phyloP scores from a whole-genome alignment of 2,329 filamentous ascomycete genomes.

The Colletotrichum sp. region DNA sequence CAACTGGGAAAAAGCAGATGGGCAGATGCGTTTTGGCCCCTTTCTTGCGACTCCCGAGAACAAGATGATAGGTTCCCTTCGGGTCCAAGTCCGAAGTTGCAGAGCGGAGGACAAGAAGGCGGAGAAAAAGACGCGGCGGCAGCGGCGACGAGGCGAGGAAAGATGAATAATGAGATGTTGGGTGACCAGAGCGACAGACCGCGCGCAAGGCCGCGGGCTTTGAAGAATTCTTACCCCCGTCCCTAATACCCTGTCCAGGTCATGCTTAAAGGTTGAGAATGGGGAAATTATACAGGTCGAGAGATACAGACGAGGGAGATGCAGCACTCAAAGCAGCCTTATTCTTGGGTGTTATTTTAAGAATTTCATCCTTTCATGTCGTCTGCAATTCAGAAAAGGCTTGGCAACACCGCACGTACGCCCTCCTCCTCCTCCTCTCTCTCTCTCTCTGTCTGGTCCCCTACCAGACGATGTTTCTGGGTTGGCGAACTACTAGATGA shows the following conservation, averaged over 20 bases:
- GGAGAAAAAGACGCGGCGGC: not conserved
- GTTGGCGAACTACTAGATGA: not conserved
- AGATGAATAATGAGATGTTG: constrained; percentile 3
- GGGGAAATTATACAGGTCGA: not conserved
- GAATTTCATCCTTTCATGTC: constrained; percentile 10
- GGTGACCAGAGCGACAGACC: not conserved
- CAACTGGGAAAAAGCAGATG: not conserved
- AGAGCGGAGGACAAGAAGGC: not conserved
- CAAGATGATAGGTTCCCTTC: not conserved
- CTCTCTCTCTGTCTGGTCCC: not conserved
- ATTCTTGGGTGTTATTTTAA: constrained; percentile 3
- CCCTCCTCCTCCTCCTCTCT: not conserved
- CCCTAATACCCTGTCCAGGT: not conserved
- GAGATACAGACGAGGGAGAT: constrained; percentile 3
- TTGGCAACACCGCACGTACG: not conserved
- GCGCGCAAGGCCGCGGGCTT: not conserved
- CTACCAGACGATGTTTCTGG: not conserved
- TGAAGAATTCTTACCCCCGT: constrained; percentile 5
- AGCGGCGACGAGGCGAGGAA: not conserved
- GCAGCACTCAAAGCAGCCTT: constrained; percentile 6
- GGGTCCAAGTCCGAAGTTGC: constrained; percentile 12
- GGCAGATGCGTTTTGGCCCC: not conserved
- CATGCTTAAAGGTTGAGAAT: not conserved
- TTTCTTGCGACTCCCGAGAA: not conserved
- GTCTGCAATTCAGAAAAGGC: not conserved